Conservation (phyloP, 2,329 filamentous ascomycete genomes). For the Diplodia sapinea region DNA sequence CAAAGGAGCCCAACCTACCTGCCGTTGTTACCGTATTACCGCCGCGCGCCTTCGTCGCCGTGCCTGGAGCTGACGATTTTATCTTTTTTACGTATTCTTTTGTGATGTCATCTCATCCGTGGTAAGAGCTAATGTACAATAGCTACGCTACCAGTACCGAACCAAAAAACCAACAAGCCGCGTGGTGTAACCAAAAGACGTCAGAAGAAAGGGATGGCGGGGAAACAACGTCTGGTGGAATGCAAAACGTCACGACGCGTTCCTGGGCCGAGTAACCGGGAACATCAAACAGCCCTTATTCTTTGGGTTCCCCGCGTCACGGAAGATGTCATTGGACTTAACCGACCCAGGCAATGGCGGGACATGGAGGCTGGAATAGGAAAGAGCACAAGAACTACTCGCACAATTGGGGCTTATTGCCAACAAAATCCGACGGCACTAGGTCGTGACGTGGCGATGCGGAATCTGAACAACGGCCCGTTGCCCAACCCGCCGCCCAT, state of each 20-base stretch:
- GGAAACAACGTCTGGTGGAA: background rate
- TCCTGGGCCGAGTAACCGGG: background rate
- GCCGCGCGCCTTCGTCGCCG: background rate
- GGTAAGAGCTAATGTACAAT: background rate
- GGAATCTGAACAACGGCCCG: background rate
- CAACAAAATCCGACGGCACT: background rate
- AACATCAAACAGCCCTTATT: background rate
- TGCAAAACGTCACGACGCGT: slow-evolving; percentile 1
- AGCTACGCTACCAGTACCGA: background rate
- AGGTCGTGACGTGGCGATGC: background rate
- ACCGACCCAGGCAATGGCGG: background rate
- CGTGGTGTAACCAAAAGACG: background rate
- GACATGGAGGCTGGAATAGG: background rate
- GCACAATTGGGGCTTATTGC: no score
- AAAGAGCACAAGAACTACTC: background rate
- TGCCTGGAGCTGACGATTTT: background rate
- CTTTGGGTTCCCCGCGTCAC: background rate
- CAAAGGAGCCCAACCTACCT: background rate
- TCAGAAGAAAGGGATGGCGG: background rate
- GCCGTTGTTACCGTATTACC: background rate
- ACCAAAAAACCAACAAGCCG: background rate
- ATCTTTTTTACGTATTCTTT: background rate
- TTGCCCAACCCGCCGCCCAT: background rate
- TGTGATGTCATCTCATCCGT: background rate
- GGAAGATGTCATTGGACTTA: background rate